A percentile compares a stretch with the other conserved stretches of the same genome.
These are phyloP conservation scores for Dictyostelium firmibasis DNA, from an alignment of 78 protist genomes.

Conservation along the genomic window DNA sequence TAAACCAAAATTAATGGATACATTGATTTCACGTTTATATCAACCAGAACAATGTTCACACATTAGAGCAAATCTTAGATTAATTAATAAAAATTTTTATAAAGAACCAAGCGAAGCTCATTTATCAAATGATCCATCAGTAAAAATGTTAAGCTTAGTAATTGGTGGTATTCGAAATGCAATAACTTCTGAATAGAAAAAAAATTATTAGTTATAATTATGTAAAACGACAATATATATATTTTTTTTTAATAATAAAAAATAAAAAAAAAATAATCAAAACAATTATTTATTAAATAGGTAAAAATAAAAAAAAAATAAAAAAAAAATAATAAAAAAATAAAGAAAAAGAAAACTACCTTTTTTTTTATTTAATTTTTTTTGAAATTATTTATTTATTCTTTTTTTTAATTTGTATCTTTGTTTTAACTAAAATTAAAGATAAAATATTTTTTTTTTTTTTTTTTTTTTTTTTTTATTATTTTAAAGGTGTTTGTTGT, in stretches of 20 bases:
- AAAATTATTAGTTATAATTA: background rate
- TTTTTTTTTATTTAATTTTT: background rate
- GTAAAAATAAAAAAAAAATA: too few species aligned
- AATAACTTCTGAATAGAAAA: background rate
- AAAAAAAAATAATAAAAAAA: background rate
- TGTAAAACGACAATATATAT: background rate
- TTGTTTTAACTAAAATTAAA: slow-evolving; percentile 13
- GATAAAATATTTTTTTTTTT: background rate
- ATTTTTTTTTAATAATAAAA: too few species aligned
- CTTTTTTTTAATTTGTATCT: background rate
- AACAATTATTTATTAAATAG: too few species aligned
- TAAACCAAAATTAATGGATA: background rate
- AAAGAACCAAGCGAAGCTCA: background rate
- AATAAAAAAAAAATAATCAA: background rate
- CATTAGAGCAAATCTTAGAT: background rate
- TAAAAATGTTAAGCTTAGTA: slow-evolving; percentile 5
- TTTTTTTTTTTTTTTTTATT: background rate
- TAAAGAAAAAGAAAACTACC: background rate
- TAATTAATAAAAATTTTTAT: background rate
- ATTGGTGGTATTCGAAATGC: slow-evolving; percentile 36
- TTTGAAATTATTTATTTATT: background rate
- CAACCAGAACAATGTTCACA: background rate
- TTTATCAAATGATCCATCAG: slow-evolving; percentile 5
- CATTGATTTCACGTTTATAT: background rate
- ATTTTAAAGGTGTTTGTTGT: background rate